Conservation (phyloP, 1,284 basidiomycete species). For the Cutaneotrichosporon sp. region DNA sequence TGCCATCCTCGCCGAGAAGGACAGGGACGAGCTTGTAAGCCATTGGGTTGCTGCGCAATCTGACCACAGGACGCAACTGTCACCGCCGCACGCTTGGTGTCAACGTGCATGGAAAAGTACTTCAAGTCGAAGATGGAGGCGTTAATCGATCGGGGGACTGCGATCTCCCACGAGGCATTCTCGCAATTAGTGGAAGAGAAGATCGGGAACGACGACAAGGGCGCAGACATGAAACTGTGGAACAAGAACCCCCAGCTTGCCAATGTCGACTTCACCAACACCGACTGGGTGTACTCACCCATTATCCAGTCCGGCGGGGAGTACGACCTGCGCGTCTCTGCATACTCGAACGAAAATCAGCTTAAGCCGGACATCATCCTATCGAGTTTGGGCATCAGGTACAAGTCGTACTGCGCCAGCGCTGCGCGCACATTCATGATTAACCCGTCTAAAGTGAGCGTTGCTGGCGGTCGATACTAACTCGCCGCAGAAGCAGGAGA, state of each 20-base stretch:
- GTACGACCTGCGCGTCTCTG: constrained; percentile 83
- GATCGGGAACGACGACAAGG: constrained; percentile 79
- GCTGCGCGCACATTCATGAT: constrained; percentile 91
- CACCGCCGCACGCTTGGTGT: constrained; percentile 72
- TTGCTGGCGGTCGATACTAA: no score
- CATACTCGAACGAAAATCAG: constrained; percentile 74
- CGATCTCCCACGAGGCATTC: constrained; percentile 82
- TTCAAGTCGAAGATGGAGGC: constrained; percentile 82
- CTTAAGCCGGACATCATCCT: constrained; percentile 90
- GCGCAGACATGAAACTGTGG: constrained; percentile 85
- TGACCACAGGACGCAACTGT: constrained; percentile 64
- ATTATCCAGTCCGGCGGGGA: constrained; percentile 92
- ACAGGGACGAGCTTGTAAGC: constrained; percentile 80
- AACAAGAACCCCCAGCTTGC: constrained; percentile 65
- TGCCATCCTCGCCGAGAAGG: constrained; percentile 76
- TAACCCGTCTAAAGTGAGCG: constrained; percentile 73
- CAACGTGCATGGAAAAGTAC: constrained; percentile 78
- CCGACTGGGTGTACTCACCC: constrained; percentile 91
- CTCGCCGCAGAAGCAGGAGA: constrained; percentile 70
- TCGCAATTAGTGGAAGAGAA: constrained; percentile 64
- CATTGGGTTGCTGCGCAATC: background rate
- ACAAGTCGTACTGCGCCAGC: constrained; percentile 89
- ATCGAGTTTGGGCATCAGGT: constrained; percentile 81
- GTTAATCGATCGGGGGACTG: constrained; percentile 84
- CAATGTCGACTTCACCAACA: constrained; percentile 76